These are phyloP conservation scores for Dioszegia aurantiaca DNA, from an alignment of 768 basidiomycete species.

Conservation along the genomic window DNA sequence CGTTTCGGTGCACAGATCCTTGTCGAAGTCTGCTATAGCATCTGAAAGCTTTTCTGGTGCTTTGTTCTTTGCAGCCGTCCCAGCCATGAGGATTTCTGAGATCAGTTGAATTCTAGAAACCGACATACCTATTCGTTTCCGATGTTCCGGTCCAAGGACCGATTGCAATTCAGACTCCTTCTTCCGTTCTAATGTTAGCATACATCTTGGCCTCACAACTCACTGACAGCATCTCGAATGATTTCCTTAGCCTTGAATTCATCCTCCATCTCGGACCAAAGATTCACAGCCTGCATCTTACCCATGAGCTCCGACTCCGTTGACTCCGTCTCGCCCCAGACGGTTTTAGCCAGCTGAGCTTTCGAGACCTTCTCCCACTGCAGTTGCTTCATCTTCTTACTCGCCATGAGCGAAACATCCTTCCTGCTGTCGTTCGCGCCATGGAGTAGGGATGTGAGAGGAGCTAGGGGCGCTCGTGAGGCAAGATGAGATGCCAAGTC, in stretches of 20 bases:
- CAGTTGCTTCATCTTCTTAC: constrained; percentile 92
- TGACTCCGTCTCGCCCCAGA: constrained; percentile 71
- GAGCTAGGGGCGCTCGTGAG: constrained; percentile 32
- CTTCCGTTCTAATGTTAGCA: constrained; percentile 59
- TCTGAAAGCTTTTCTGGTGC: constrained; percentile 76
- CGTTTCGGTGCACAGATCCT: constrained; percentile 76
- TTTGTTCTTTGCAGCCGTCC: constrained; percentile 62
- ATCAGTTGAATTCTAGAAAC: not conserved
- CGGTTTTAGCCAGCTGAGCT: constrained; percentile 74
- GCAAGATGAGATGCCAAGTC: constrained; percentile 10
- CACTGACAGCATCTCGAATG: constrained; percentile 84
- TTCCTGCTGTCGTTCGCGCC: constrained; percentile 60
- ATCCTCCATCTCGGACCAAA: constrained; percentile 95
- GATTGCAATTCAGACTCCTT: constrained; percentile 86
- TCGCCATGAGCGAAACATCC: constrained; percentile 77
- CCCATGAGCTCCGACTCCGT: constrained; percentile 70
- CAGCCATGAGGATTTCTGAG: constrained; percentile 87
- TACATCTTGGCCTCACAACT: constrained; percentile 22
- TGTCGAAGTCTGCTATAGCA: constrained; percentile 80
- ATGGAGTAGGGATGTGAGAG: constrained; percentile 45
- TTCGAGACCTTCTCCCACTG: constrained; percentile 99
- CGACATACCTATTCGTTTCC: constrained; percentile 83
- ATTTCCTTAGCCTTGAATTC: constrained; percentile 96
- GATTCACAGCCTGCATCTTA: constrained; percentile 76
- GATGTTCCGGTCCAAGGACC: constrained; percentile 83